These are phyloP conservation scores for Chlorella sp. DNA, from an alignment of 139 green algal species.

Conservation along the genomic window DNA sequence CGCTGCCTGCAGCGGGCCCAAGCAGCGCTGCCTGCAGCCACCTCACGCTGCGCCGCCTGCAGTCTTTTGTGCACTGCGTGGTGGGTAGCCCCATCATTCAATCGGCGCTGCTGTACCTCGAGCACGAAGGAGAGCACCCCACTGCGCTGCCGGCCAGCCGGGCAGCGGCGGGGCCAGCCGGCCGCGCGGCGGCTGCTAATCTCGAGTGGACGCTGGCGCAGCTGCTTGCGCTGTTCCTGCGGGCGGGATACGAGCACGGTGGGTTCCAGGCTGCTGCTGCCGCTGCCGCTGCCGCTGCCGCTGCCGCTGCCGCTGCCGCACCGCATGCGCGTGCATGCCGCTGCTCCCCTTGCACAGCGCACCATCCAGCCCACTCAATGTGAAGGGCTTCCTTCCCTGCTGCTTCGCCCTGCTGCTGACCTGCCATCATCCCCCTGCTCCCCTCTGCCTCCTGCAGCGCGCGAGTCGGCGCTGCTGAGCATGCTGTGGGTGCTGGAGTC, in stretches of 20 bases:
- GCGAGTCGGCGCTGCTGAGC: background rate
- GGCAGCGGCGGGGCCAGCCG: background rate
- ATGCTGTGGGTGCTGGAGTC: constrained; percentile 5
- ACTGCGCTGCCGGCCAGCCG: too few relatives aligned
- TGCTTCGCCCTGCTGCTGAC: background rate
- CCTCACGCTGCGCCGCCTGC: background rate
- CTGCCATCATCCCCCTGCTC: background rate
- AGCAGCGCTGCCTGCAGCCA: background rate
- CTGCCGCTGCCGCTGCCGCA: too few relatives aligned
- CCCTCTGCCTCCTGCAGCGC: background rate
- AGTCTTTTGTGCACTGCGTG: background rate
- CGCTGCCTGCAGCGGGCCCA: background rate
- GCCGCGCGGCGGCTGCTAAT: background rate
- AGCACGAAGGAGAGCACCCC: background rate
- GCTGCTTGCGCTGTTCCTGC: background rate
- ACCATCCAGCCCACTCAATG: too few relatives aligned
- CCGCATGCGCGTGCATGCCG: too few relatives aligned
- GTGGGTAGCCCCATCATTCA: background rate
- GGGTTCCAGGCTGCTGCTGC: background rate
- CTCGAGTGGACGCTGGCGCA: background rate
- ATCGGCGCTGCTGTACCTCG: constrained; percentile 5
- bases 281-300: too few relatives aligned
- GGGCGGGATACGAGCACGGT: background rate
- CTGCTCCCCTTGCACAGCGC: too few relatives aligned
- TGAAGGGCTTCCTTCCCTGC: too few relatives aligned